phyloP scores from a whole-genome alignment of 345 rosid genomes.

The Boechera stricta region DNA sequence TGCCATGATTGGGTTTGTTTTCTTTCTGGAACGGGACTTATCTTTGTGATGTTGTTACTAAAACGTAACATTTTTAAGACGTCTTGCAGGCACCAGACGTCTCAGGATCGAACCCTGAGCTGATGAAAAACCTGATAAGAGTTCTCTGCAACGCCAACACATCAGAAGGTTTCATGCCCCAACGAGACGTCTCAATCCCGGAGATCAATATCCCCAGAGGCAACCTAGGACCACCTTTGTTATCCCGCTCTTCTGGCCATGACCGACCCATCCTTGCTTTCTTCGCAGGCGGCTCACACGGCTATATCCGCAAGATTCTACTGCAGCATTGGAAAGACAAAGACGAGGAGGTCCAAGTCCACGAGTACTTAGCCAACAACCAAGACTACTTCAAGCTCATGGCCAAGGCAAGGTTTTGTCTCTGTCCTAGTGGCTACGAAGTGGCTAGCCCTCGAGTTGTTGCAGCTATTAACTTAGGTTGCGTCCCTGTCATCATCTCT shows the following conservation, averaged over 20 bases:
- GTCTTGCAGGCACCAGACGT: slow-evolving; percentile 53
- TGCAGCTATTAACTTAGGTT: slow-evolving; percentile 53
- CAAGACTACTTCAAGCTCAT: slow-evolving; percentile 49
- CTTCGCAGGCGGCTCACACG: slow-evolving; percentile 59
- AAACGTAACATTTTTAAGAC: slow-evolving; percentile 1
- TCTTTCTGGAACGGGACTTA: neutral
- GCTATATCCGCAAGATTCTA: slow-evolving; percentile 45
- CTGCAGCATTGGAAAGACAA: slow-evolving; percentile 53
- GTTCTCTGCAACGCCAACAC: slow-evolving; percentile 62
- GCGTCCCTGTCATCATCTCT: slow-evolving; percentile 59
- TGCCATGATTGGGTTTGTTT: slow-evolving; percentile 66
- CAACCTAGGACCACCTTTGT: slow-evolving; percentile 33
- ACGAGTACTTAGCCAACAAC: slow-evolving; percentile 46
- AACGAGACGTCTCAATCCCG: slow-evolving; percentile 54
- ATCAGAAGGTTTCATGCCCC: slow-evolving; percentile 56
- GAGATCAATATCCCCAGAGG: slow-evolving; percentile 46
- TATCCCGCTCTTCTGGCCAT: slow-evolving; percentile 28
- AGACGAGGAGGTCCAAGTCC: slow-evolving; percentile 55
- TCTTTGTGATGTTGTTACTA: neutral
- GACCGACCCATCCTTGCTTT: slow-evolving; percentile 54
- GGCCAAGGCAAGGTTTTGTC: slow-evolving; percentile 54
- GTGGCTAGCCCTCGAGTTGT: slow-evolving; percentile 63
- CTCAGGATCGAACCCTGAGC: slow-evolving; percentile 38
- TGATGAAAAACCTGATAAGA: slow-evolving; percentile 47
- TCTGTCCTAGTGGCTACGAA: slow-evolving; percentile 65